Evolutionary conservation across 495 filamentous ascomycete species (phyloP).

Genomic region (Penicillium soppii): DNA sequence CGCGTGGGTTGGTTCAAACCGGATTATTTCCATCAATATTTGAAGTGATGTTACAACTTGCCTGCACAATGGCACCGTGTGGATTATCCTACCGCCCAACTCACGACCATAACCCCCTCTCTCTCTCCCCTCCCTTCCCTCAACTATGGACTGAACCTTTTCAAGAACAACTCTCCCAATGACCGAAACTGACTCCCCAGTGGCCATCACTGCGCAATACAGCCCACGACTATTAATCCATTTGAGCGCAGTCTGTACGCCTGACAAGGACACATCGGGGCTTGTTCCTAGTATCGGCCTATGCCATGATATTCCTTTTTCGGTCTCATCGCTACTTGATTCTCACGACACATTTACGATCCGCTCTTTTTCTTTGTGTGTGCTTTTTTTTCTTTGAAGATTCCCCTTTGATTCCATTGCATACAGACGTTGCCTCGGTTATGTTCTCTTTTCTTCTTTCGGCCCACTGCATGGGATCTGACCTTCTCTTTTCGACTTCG

Average conservation of each 20-base stretch:
- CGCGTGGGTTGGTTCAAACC: conserved; percentile 83
- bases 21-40: conserved; percentile 55
- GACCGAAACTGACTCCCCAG: conserved; percentile 1
- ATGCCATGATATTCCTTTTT: background rate
- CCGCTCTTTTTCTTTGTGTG: background rate
- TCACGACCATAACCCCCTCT: background rate
- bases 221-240: conserved; percentile 1
- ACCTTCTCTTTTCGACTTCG: conserved; percentile 1
- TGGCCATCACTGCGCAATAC: background rate
- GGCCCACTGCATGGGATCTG: conserved; percentile 6
- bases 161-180: background rate
- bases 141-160: background rate
- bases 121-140: background rate
- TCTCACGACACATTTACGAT: conserved; percentile 1
- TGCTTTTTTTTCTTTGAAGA: conserved; percentile 1
- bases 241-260: background rate
- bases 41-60: conserved; percentile 31
- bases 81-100: background rate
- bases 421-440: background rate
- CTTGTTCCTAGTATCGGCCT: background rate
- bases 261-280: background rate
- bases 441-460: background rate
- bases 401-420: background rate
- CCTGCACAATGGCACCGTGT: background rate
- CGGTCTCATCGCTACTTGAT: background rate